phyloP scores from a whole-genome alignment of 2,329 filamentous ascomycete genomes.

The Apiospora phragmitis region DNA sequence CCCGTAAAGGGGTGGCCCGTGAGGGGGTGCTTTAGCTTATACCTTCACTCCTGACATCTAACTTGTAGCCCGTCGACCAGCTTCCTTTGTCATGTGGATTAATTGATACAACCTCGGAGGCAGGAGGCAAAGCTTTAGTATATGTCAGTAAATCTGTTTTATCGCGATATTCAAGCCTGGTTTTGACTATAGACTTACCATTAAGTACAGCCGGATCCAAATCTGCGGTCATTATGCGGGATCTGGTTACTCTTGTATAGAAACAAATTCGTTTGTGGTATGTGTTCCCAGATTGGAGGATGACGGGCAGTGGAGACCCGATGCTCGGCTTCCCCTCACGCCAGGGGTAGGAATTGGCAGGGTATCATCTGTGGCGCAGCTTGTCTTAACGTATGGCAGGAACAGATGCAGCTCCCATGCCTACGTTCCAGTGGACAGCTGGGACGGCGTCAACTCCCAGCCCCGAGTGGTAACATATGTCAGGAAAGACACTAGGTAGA shows the following conservation, averaged over 20 bases:
- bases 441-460: too few relatives aligned
- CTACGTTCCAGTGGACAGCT: too few relatives aligned
- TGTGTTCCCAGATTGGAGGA: background rate
- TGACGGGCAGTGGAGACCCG: background rate
- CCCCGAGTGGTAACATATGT: too few relatives aligned
- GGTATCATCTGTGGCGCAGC: too few relatives aligned
- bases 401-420: too few relatives aligned
- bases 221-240: background rate
- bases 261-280: background rate
- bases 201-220: background rate
- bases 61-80: slow-evolving; percentile 14
- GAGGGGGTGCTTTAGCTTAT: too few relatives aligned
- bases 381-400: too few relatives aligned
- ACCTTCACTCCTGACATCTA: slow-evolving; percentile 14
- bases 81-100: slow-evolving; percentile 9
- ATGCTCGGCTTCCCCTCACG: too few relatives aligned
- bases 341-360: too few relatives aligned
- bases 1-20: too few relatives aligned
- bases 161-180: background rate
- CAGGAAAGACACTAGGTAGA: too few relatives aligned
- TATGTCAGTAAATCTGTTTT: background rate
- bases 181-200: background rate
- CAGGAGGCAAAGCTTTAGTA: background rate
- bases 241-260: too few relatives aligned
- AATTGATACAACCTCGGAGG: background rate